phyloP scores from a whole-genome alignment of 345 rosid species.

The Cardamine chenopodiifolia region DNA sequence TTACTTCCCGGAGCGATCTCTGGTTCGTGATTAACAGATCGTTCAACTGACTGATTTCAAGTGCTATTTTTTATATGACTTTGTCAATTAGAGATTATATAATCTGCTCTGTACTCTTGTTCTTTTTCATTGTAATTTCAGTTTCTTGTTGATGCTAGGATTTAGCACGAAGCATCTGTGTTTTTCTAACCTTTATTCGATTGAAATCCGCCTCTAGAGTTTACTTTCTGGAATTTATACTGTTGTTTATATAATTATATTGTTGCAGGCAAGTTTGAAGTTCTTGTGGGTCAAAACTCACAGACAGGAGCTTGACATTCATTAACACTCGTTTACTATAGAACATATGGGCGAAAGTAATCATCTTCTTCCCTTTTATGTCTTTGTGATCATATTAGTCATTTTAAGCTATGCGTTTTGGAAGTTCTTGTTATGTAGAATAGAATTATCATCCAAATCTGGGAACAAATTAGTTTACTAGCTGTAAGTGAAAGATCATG shows the following conservation, averaged over 20 bases:
- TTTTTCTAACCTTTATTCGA: neutral
- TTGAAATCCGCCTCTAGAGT: neutral
- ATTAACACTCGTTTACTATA: constrained; percentile 10
- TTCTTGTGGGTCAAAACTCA: constrained; percentile 11
- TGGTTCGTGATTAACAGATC: neutral
- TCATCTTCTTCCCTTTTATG: constrained; percentile 10
- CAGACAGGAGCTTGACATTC: constrained; percentile 10
- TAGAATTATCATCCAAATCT: neutral
- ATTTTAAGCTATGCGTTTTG: neutral
- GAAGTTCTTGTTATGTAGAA: constrained; percentile 15
- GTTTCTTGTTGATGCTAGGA: neutral
- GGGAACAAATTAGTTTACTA: neutral
- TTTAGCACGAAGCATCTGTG: neutral
- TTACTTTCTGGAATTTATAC: neutral
- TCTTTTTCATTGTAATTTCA: neutral
- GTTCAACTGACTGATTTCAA: neutral
- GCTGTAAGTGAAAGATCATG: neutral
- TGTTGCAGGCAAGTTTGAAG: constrained; percentile 23
- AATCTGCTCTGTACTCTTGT: neutral
- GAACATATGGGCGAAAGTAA: constrained; percentile 46
- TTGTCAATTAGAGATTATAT: neutral
- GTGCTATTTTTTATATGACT: neutral
- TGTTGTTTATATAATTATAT: neutral
- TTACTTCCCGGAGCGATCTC: constrained; percentile 9
- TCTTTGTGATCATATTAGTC: constrained; percentile 8